Conservation (phyloP, 371 early-diverging fungal species). For the Actinomucor elegans region DNA sequence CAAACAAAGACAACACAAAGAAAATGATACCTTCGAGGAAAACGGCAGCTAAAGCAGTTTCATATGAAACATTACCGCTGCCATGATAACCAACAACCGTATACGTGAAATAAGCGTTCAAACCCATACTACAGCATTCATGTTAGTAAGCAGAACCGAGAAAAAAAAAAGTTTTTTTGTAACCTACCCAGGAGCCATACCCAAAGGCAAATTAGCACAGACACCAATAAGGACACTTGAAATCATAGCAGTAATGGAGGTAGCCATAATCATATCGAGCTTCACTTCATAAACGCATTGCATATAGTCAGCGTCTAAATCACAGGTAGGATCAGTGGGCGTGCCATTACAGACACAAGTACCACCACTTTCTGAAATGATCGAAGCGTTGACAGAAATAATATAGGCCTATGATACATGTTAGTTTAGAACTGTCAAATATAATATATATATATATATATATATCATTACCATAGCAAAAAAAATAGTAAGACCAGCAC, state of each 20-base stretch:
- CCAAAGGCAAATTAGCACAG: constrained; percentile 76
- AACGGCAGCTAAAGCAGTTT: constrained; percentile 75
- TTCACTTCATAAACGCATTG: constrained; percentile 62
- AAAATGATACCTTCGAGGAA: constrained; percentile 81
- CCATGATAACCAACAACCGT: constrained; percentile 81
- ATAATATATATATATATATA: background rate
- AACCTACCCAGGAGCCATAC: constrained; percentile 67
- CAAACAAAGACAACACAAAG: constrained; percentile 66
- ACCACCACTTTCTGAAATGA: constrained; percentile 76
- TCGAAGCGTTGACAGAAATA: constrained; percentile 68
- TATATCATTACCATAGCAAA: constrained; percentile 32
- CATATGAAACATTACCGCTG: constrained; percentile 62
- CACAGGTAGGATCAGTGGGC: constrained; percentile 45
- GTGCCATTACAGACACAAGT: constrained; percentile 65
- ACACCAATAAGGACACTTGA: constrained; percentile 68
- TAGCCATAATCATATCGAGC: constrained; percentile 72
- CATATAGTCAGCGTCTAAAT: constrained; percentile 53
- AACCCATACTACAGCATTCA: constrained; percentile 56
- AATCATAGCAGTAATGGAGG: constrained; percentile 66
- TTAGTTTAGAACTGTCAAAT: background rate
- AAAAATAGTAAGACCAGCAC: constrained; percentile 61
- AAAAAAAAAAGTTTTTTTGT: background rate
- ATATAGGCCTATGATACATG: constrained; percentile 22
- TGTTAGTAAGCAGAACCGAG: background rate
- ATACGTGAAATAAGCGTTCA: constrained; percentile 82